Percentiles rank a stretch among this genome's conserved stretches.
phyloP scores from a whole-genome alignment of 2,329 filamentous ascomycete genomes.

The Zymoseptoria pseudotritici region DNA sequence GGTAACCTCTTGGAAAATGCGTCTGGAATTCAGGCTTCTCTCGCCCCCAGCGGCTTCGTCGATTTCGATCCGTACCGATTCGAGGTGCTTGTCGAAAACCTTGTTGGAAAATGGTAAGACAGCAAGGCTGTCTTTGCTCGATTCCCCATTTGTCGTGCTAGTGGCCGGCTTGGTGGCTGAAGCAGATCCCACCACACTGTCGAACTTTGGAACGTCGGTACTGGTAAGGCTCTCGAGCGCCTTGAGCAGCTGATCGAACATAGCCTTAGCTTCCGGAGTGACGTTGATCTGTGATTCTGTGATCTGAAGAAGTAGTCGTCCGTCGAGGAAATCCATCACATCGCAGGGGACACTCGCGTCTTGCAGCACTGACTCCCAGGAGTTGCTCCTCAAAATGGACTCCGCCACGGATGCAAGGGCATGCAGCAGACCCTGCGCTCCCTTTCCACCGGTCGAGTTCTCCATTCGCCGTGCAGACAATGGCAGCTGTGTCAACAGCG shows the following conservation, averaged over 20 bases:
- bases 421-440: conserved; percentile 15
- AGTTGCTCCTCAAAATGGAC: conserved; percentile 31
- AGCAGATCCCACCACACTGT: neutral
- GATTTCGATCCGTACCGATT: conserved; percentile 35
- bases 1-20: conserved; percentile 42
- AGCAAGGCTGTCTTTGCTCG: conserved; percentile 13
- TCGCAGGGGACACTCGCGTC: conserved; percentile 33
- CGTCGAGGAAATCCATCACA: conserved; percentile 50
- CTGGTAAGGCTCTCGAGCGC: conserved; percentile 15
- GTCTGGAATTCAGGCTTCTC: conserved; percentile 29
- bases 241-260: conserved; percentile 18
- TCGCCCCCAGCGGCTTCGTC: conserved; percentile 29
- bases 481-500: conserved; percentile 24
- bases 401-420: conserved; percentile 33
- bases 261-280: conserved; percentile 13
- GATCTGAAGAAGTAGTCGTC: conserved; percentile 38
- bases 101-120: conserved; percentile 43
- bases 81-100: conserved; percentile 42
- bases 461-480: conserved; percentile 25
- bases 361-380: conserved; percentile 29
- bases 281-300: conserved; percentile 6
- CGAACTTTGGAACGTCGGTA: neutral
- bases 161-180: neutral
- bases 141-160: neutral
- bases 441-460: conserved; percentile 3